A percentile compares a stretch with the other conserved stretches of the same genome.
phyloP scores from a whole-genome alignment of 2,329 filamentous ascomycete species.

The Arthrobotrys musiformis region DNA sequence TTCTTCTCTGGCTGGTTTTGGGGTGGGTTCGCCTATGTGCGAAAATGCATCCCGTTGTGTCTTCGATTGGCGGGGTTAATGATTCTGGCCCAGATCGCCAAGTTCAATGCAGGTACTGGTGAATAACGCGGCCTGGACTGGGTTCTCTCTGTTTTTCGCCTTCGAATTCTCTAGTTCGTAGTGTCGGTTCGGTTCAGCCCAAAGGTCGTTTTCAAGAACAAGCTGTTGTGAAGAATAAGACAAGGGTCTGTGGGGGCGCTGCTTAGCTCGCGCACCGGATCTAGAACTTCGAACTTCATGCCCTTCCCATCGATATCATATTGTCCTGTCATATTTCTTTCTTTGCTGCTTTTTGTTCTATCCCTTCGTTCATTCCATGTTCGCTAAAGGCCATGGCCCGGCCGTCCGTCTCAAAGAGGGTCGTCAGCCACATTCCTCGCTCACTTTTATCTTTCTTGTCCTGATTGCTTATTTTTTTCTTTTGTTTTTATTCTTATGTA shows the following conservation, averaged over 20 bases:
- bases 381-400: conserved; percentile 6
- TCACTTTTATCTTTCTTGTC: background rate
- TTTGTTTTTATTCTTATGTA: background rate
- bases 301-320: too few species aligned
- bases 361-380: conserved; percentile 20
- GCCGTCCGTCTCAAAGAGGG: background rate
- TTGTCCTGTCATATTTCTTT: background rate
- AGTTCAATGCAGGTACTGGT: conserved; percentile 36
- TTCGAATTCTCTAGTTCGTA: background rate
- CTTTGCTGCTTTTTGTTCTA: background rate
- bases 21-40: conserved; percentile 3
- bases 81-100: conserved; percentile 22
- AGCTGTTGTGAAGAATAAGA: background rate
- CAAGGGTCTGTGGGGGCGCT: conserved; percentile 10
- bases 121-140: background rate
- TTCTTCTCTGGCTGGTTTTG: background rate
- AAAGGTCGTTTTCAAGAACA: background rate
- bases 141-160: background rate
- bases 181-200: background rate
- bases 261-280: background rate
- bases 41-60: conserved; percentile 3
- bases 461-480: too few species aligned
- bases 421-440: conserved; percentile 16
- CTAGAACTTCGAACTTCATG: background rate
- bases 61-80: conserved; percentile 19